phyloP scores from a whole-genome alignment of 306 rosid genomes.

The Lathyrus sativus region DNA sequence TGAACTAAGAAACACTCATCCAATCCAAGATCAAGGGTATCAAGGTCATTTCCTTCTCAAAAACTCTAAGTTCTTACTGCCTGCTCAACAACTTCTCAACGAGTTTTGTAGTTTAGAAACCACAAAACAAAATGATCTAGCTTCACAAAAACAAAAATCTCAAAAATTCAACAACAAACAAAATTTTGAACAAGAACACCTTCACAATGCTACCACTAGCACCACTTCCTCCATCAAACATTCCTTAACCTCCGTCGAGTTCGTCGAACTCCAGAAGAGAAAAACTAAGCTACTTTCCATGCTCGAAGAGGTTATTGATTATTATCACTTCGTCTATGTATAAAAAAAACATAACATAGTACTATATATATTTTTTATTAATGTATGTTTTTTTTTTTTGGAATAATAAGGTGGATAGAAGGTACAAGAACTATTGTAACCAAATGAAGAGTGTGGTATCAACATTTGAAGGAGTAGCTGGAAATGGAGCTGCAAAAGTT shows the following conservation, averaged over 20 bases:
- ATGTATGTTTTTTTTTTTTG: background rate
- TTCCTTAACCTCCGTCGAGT: constrained; percentile 66
- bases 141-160: constrained; percentile 45
- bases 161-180: constrained; percentile 50
- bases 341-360: no score
- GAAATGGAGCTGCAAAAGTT: constrained; percentile 70
- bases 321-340: no score
- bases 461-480: constrained; percentile 78
- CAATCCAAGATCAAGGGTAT: background rate
- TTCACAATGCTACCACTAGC: constrained; percentile 12
- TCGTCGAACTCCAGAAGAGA: constrained; percentile 84
- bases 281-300: constrained; percentile 83
- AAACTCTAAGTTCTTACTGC: constrained; percentile 65
- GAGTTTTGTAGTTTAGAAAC: constrained; percentile 84
- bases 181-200: constrained; percentile 53
- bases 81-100: constrained; percentile 73
- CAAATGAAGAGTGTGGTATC: constrained; percentile 91
- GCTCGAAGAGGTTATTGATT: constrained; percentile 77
- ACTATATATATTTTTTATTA: no score
- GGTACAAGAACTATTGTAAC: constrained; percentile 83
- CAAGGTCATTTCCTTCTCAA: constrained; percentile 53
- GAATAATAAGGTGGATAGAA: constrained; percentile 51
- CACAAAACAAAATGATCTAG: constrained; percentile 45
- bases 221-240: constrained; percentile 55
- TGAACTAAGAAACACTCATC: constrained; percentile 58